Evolutionary conservation across 441 rosid genomes (phyloP), one percentile per base, ranked within the genome.

Genomic region (Hura crepitans): DNA sequence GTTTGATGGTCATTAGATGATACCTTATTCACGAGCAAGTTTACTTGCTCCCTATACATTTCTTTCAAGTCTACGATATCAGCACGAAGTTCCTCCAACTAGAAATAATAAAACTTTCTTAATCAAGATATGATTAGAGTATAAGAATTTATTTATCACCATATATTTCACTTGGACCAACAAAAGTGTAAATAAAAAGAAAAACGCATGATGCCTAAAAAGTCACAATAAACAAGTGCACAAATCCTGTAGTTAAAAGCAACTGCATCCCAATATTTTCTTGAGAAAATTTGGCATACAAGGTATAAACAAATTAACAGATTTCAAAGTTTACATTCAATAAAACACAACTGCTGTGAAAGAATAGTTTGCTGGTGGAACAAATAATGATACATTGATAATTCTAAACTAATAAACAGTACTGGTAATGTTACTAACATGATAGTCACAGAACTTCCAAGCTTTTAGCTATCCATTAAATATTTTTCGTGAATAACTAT

Each of bases 1-100:
- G 15, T 0, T 46, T 28, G 10, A 11, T 42, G 42, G 35, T 37
- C n/a, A 33, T 13, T 7, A 18, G 0, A 12, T 49, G 9, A 43
- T 78, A 95, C 97, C 97, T 92, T 87, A 81, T 92, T 90, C 74
- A 95, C 99, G 68, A 95, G 97, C 83, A 95, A 71, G 88, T 88
- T 89, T 61, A 92, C 98, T 89, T 95, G 99, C 84, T 96, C 99
- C 85, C 95, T 91, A 79, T 96, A 96, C 99, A 96, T 96, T 81
- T 96, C 99, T 83, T 96, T 95, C 89, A 95, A 79, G 84, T 95
- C 99, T 43, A 84, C 84, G 68, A 95, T 89, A 82, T 95, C 99
- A 10, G 90, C 92, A 13, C 96, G 89, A 46, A 95, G 97, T 81
- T 95, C 99, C 85, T 95, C 99, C 96, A 95, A 79, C 98, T 95